These are phyloP conservation scores for Daldinia loculata DNA, from an alignment of 495 filamentous ascomycete species.

Conservation along the genomic window DNA sequence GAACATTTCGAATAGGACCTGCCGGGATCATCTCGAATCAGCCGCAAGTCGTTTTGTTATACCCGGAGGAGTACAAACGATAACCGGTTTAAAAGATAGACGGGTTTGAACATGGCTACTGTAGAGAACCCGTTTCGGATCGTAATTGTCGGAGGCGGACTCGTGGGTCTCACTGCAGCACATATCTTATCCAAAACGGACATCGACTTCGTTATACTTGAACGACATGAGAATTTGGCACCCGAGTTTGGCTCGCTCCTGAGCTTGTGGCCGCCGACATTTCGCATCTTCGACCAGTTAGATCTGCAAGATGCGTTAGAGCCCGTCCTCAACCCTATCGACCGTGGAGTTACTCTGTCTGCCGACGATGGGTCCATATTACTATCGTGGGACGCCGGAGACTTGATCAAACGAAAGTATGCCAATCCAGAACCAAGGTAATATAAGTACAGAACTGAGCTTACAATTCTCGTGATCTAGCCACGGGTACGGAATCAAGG, in stretches of 20 bases:
- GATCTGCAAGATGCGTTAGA: constrained; percentile 48
- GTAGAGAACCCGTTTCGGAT: constrained; percentile 52
- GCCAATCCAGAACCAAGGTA: not conserved
- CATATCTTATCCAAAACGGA: constrained; percentile 52
- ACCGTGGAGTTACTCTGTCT: constrained; percentile 35
- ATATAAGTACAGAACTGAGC: not conserved
- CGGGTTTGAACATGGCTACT: constrained; percentile 9
- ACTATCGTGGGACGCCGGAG: constrained; percentile 3
- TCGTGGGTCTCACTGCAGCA: constrained; percentile 60
- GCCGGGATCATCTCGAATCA: not conserved
- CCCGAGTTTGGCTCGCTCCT: constrained; percentile 54
- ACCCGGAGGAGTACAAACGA: not conserved
- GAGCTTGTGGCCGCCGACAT: constrained; percentile 46
- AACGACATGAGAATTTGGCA: constrained; percentile 48
- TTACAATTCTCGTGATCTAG: constrained; percentile 22
- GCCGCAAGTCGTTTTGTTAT: not conserved
- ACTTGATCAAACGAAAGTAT: constrained; percentile 15
- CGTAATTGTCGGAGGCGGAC: constrained; percentile 63
- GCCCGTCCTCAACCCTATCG: constrained; percentile 22
- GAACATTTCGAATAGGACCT: not conserved
- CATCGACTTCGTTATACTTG: constrained; percentile 62
- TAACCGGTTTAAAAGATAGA: not conserved
- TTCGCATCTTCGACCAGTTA: constrained; percentile 60
- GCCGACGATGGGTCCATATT: constrained; percentile 28
- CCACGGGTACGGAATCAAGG: constrained; percentile 48